Conservation (phyloP, 805 yeast genomes). For the Yarrowia porcina region DNA sequence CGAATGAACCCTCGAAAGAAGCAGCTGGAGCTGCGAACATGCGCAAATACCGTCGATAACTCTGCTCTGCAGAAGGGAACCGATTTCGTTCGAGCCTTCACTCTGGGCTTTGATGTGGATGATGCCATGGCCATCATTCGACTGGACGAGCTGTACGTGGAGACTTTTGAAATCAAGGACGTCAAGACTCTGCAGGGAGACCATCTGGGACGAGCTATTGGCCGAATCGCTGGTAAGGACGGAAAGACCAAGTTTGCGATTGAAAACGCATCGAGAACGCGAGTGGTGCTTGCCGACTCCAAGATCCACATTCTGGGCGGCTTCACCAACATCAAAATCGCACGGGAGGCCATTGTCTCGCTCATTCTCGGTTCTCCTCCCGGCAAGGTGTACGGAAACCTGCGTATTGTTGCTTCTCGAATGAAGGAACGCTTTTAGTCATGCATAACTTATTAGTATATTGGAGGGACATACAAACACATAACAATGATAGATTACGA, state of each 20-base stretch:
- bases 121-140: constrained; percentile 94
- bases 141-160: constrained; percentile 93
- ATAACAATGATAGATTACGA: constrained; percentile 1
- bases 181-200: constrained; percentile 94
- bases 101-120: constrained; percentile 93
- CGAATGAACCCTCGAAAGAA: constrained; percentile 82
- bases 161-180: constrained; percentile 94
- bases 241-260: constrained; percentile 98
- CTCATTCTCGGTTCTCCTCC: constrained; percentile 97
- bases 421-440: constrained; percentile 87
- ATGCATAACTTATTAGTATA: constrained; percentile 18
- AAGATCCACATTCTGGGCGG: constrained; percentile 97
- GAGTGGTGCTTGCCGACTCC: constrained; percentile 95
- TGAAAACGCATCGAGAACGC: constrained; percentile 96
- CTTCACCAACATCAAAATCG: constrained; percentile 94
- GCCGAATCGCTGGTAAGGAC: constrained; percentile 99
- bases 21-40: constrained; percentile 84
- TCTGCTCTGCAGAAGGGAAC: constrained; percentile 98
- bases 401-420: constrained; percentile 94
- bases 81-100: constrained; percentile 92
- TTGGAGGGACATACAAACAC: constrained; percentile 1
- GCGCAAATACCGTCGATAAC: constrained; percentile 77
- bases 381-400: constrained; percentile 95
- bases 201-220: constrained; percentile 97
- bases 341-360: constrained; percentile 95